Conservation (phyloP, 176 grass and related monocot species). For the Oryza officinalis region DNA sequence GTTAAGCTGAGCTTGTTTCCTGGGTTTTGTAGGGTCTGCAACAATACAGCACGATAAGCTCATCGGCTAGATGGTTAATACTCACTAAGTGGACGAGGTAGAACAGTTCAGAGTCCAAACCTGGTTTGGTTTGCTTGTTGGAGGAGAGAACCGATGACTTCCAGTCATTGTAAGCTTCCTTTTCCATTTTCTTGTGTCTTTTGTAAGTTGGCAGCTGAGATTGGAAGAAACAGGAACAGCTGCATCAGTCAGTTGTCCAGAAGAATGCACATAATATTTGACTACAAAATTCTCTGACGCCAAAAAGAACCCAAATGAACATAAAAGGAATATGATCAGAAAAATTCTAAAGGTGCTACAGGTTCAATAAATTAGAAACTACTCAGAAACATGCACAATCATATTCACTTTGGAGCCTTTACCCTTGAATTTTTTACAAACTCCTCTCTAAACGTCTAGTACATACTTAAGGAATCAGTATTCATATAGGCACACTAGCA, state of each 20-base stretch:
- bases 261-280: background rate
- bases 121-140: conserved; percentile 69
- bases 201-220: conserved; percentile 83
- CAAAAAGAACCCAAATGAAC: background rate
- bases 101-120: conserved; percentile 29
- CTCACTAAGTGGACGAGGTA: background rate
- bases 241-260: background rate
- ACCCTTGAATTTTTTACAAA: background rate
- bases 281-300: background rate
- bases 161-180: conserved; percentile 74
- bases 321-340: background rate
- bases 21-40: conserved; percentile 55
- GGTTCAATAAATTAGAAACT: background rate
- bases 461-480: background rate
- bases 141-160: conserved; percentile 77
- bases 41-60: background rate
- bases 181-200: conserved; percentile 84
- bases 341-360: background rate
- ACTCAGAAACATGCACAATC: background rate
- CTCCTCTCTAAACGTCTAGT: background rate
- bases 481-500: background rate
- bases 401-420: background rate
- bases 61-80: background rate
- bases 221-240: conserved; percentile 2
- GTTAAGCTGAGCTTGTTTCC: conserved; percentile 69